phyloP scores from a whole-genome alignment of 2,329 filamentous ascomycete species.

The Colletotrichum chrysophilum region DNA sequence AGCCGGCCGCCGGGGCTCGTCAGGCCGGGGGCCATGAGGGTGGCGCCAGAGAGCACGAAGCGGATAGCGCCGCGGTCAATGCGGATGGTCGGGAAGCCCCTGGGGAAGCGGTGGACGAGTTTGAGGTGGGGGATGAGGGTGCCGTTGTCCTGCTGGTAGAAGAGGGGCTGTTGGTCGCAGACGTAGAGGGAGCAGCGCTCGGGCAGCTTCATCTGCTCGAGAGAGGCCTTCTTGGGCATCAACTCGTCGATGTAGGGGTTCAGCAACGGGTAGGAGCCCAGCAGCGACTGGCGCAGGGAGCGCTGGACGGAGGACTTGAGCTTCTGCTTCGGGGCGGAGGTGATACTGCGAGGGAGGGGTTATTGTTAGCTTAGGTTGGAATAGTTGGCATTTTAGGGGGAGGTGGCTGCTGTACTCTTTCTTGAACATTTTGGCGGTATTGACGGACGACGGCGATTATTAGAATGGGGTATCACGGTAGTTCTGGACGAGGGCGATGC shows the following conservation, averaged over 20 bases:
- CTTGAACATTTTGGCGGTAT: constrained; percentile 76
- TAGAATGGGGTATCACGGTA: background rate
- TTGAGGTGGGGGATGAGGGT: constrained; percentile 85
- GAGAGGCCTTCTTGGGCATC: constrained; percentile 90
- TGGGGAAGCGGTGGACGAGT: constrained; percentile 88
- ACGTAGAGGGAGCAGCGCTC: constrained; percentile 91
- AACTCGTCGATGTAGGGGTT: constrained; percentile 91
- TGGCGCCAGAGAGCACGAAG: constrained; percentile 91
- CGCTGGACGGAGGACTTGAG: constrained; percentile 97
- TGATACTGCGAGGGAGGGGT: constrained; percentile 60
- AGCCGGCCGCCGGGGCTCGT: constrained; percentile 83
- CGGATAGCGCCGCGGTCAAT: constrained; percentile 97
- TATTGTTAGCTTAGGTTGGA: constrained; percentile 19
- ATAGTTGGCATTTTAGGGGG: background rate
- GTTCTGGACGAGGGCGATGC: constrained; percentile 2
- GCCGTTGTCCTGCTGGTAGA: constrained; percentile 84
- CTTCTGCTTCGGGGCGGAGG: constrained; percentile 85
- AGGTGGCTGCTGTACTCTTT: constrained; percentile 73
- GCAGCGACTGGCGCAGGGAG: constrained; percentile 79
- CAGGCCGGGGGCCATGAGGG: constrained; percentile 94
- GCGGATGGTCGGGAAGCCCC: constrained; percentile 81
- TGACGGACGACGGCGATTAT: background rate
- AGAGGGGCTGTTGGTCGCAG: constrained; percentile 77
- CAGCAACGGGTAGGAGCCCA: constrained; percentile 85
- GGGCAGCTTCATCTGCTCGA: constrained; percentile 91